phyloP scores from a whole-genome alignment of 1,284 basidiomycete genomes.

The Volvariella volvacea region DNA sequence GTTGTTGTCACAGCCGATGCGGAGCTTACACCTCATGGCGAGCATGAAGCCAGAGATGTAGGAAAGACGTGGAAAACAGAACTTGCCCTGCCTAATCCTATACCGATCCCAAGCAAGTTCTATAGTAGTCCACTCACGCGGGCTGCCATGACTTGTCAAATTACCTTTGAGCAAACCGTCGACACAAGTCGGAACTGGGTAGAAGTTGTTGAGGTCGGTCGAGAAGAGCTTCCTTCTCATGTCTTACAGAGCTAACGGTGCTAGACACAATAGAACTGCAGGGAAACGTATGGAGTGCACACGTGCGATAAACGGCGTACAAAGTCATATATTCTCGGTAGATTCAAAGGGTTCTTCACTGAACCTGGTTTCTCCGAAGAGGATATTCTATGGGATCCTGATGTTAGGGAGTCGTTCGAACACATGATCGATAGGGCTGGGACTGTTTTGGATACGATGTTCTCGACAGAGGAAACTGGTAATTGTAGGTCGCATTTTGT shows the following conservation, averaged over 20 bases:
- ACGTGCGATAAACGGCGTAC: slow-evolving; percentile 67
- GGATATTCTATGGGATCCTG: slow-evolving; percentile 62
- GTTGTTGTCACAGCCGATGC: slow-evolving; percentile 65
- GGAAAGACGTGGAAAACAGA: slow-evolving; percentile 57
- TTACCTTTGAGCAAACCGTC: slow-evolving; percentile 50
- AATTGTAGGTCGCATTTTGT: slow-evolving; percentile 14
- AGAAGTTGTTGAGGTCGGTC: slow-evolving; percentile 46
- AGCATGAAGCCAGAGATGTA: slow-evolving; percentile 54
- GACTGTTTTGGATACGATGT: slow-evolving; percentile 58
- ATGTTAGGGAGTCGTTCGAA: slow-evolving; percentile 56
- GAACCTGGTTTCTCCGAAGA: slow-evolving; percentile 67
- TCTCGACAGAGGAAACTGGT: slow-evolving; percentile 32
- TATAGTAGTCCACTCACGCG: slow-evolving; percentile 73
- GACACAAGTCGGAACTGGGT: slow-evolving; percentile 21
- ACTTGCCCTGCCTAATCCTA: slow-evolving; percentile 36
- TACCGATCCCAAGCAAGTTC: slow-evolving; percentile 49
- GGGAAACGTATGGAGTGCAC: slow-evolving; percentile 66
- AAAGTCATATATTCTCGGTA: slow-evolving; percentile 41
- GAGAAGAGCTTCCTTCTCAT: slow-evolving; percentile 1
- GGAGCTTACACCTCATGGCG: slow-evolving; percentile 60
- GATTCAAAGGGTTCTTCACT: slow-evolving; percentile 59
- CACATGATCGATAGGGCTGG: slow-evolving; percentile 51
- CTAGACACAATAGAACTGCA: slow-evolving; percentile 50
- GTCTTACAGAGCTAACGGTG: not conserved
- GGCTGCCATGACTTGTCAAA: slow-evolving; percentile 60